A percentile compares a stretch with the other conserved stretches of the same genome.
Evolutionary conservation across 441 rosid species (phyloP).

Genomic region (Pelargonium fulgidum): DNA sequence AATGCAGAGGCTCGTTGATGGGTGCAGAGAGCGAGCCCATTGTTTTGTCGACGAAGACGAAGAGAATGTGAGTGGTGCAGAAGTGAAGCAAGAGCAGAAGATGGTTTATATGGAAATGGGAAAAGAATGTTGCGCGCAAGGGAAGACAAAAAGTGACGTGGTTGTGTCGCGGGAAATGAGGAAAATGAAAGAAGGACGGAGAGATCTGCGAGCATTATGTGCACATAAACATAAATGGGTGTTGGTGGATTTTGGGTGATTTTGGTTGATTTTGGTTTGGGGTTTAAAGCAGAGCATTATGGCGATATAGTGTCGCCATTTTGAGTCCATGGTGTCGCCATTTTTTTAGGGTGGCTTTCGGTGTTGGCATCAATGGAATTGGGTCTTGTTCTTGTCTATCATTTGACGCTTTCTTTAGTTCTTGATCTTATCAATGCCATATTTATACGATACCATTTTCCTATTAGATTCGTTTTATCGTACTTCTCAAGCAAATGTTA

Average conservation of each 20-base stretch:
- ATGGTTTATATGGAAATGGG: not conserved
- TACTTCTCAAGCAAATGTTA: too few species aligned
- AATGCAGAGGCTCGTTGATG: slow-evolving; percentile 30
- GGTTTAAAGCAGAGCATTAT: not conserved
- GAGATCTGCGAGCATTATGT: too few species aligned
- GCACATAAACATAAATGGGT: too few species aligned
- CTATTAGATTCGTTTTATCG: too few species aligned
- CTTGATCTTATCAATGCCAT: too few species aligned
- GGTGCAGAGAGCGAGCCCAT: slow-evolving; percentile 61
- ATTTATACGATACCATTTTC: too few species aligned
- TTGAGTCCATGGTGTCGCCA: not conserved
- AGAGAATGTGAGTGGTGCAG: not conserved
- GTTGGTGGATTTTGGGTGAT: not conserved
- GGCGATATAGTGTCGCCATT: not conserved
- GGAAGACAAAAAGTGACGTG: not conserved
- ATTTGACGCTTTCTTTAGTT: too few species aligned
- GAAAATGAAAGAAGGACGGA: too few species aligned
- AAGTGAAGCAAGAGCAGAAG: not conserved
- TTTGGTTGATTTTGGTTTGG: not conserved
- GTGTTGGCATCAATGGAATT: too few species aligned
- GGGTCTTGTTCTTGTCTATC: too few species aligned
- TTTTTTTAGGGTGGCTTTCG: too few species aligned
- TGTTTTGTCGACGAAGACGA: not conserved
- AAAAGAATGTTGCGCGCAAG: not conserved
- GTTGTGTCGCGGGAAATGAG: too few species aligned